Conservation (phyloP, 1,284 basidiomycete species). For the Termitomyces sp. region DNA sequence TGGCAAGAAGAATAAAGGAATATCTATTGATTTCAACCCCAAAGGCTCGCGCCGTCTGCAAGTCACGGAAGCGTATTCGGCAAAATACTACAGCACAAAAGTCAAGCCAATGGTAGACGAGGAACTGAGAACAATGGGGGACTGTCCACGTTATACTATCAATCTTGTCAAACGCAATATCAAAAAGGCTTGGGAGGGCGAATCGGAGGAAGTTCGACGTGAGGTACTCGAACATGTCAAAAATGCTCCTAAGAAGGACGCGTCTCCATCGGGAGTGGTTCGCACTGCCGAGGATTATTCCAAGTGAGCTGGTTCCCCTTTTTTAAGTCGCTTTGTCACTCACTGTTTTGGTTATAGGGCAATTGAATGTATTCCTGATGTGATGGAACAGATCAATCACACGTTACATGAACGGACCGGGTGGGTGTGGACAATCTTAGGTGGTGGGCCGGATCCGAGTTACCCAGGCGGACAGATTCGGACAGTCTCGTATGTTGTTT, state of each 20-base stretch:
- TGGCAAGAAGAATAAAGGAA: neutral
- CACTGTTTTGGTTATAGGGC: neutral
- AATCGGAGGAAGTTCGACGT: neutral
- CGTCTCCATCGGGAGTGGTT: neutral
- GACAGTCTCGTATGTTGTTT: neutral
- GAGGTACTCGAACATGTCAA: neutral
- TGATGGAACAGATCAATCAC: neutral
- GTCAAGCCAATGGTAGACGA: neutral
- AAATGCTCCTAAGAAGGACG: neutral
- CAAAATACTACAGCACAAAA: neutral
- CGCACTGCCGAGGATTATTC: neutral
- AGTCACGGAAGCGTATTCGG: neutral
- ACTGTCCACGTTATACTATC: neutral
- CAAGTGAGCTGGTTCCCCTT: neutral
- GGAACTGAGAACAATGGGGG: neutral
- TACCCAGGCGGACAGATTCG: neutral
- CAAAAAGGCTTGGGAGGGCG: neutral
- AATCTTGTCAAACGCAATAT: neutral
- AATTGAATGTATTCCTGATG: neutral
- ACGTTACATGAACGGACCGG: neutral
- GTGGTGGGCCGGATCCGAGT: neutral
- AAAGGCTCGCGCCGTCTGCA: neutral
- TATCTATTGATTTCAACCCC: neutral
- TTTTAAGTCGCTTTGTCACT: neutral
- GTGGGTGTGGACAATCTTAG: constrained; percentile 1